Base-by-base conservation (phyloP, 2,329 filamentous ascomycete genomes). In the Daldinia sp. region DNA sequence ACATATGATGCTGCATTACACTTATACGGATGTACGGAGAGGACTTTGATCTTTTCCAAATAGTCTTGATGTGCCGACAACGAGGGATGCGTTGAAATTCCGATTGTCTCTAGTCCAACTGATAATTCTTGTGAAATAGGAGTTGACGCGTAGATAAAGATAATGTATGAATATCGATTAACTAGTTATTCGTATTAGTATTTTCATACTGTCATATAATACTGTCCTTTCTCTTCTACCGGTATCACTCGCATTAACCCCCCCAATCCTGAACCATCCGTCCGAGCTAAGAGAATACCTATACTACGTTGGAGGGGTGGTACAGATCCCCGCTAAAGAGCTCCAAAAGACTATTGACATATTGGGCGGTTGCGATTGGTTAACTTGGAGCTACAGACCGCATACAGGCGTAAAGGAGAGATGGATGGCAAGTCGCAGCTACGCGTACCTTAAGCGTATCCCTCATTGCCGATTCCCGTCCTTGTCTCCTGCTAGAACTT, bases 181-280 rank as follows among this genome's bases (percentile, higher is more conserved):
- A n/a, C n/a, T n/a, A n/a, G n/a, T n/a, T n/a, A n/a, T n/a, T n/a
- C n/a, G n/a, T n/a, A n/a, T n/a, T 15, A 3, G 21, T 43, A 25
- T 43, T 23, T 43, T 43, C 11, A 43, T 43, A 43, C 39, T 43
- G 39, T 43, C 4, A 15, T 43, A 41, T 19, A n/a, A 10, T 34
- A 35, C 21, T 29, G 47, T 45, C 9, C 47, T 49, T 23, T 57
- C 27, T 62, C 8, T 62, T 52, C 48, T 58, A 61, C 48, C 47
- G 49, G 51, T 21, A 63, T 61, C 60, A 66, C 64, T 54, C 59
- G 61, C 61, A 67, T 58, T 32, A 17, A 23, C 53, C 53, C n/a
- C 34, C 53, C 53, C n/a, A 29, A 21, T 54, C 15, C 25, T 48
- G 43, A 23, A 53, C 63, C 54, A 56, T 54, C 58, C 60, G 53